Evolutionary conservation across 345 rosid species (phyloP).

Genomic region (Brassica carinata): DNA sequence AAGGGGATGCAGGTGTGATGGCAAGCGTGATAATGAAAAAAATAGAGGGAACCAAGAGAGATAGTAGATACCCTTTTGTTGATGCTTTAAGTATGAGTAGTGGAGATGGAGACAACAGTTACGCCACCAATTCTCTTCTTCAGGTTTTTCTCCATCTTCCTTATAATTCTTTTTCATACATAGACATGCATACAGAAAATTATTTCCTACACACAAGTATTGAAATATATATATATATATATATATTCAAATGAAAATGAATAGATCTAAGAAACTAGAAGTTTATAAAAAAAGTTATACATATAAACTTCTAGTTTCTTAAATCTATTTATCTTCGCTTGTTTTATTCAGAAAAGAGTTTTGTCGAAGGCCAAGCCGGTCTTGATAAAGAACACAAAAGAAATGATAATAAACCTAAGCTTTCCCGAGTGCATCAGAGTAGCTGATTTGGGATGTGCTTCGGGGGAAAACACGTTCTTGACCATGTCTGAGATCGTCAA

Average conservation of each 20-base stretch:
- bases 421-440: neutral
- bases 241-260: neutral
- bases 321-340: neutral
- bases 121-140: conserved; percentile 1
- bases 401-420: neutral
- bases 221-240: neutral
- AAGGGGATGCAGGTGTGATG: neutral
- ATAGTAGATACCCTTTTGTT: neutral
- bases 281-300: neutral
- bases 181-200: neutral
- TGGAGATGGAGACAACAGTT: neutral
- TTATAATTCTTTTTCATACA: too few species aligned
- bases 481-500: neutral
- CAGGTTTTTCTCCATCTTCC: neutral
- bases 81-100: neutral
- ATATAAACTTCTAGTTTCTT: neutral
- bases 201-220: neutral
- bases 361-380: neutral
- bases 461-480: neutral
- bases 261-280: neutral
- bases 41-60: neutral
- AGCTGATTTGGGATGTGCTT: conserved; percentile 1
- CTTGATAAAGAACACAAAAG: neutral
- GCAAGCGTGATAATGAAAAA: neutral
- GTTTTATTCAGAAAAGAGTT: neutral